These are phyloP conservation scores for Hypoxylon lienhwacheense DNA, from an alignment of 495 filamentous ascomycete genomes.

Conservation along the genomic window DNA sequence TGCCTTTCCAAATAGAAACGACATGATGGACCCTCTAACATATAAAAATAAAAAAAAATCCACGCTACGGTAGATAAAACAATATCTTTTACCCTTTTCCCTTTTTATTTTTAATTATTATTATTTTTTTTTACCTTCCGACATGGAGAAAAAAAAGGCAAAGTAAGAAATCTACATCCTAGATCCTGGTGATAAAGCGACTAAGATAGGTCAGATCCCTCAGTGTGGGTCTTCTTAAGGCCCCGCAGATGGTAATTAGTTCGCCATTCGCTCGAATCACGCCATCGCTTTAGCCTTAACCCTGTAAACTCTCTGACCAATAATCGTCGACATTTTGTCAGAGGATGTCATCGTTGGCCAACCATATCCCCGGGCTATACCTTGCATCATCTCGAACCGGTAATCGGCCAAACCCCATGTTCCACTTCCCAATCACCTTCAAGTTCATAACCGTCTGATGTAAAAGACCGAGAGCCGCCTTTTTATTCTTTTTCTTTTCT, in stretches of 20 bases:
- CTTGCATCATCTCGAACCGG: slow-evolving; percentile 36
- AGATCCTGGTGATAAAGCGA: slow-evolving; percentile 23
- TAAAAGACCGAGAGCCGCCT: slow-evolving; percentile 26
- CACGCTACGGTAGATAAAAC: slow-evolving; percentile 14
- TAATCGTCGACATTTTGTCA: slow-evolving; percentile 35
- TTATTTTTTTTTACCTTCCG: too few species aligned
- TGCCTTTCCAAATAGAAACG: slow-evolving; percentile 40
- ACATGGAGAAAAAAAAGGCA: slow-evolving; percentile 24
- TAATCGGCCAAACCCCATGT: slow-evolving; percentile 33
- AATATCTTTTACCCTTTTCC: too few species aligned
- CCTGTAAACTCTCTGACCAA: slow-evolving; percentile 33
- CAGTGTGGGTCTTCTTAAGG: slow-evolving; percentile 33
- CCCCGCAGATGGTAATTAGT: slow-evolving; percentile 34
- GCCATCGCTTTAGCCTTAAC: slow-evolving; percentile 37
- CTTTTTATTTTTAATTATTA: too few species aligned
- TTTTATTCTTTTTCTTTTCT: not conserved
- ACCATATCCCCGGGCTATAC: slow-evolving; percentile 25
- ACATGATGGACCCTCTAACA: slow-evolving; percentile 36
- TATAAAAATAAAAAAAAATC: slow-evolving; percentile 28
- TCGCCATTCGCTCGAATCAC: slow-evolving; percentile 35
- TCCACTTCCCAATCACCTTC: slow-evolving; percentile 19
- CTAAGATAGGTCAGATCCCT: slow-evolving; percentile 32
- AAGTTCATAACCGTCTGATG: slow-evolving; percentile 11
- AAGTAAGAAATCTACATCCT: slow-evolving; percentile 29
- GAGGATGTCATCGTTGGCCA: slow-evolving; percentile 37